Evolutionary conservation across 768 basidiomycete species (phyloP), one percentile per base, ranked within the genome.

Genomic region (Amanita thiersii): DNA sequence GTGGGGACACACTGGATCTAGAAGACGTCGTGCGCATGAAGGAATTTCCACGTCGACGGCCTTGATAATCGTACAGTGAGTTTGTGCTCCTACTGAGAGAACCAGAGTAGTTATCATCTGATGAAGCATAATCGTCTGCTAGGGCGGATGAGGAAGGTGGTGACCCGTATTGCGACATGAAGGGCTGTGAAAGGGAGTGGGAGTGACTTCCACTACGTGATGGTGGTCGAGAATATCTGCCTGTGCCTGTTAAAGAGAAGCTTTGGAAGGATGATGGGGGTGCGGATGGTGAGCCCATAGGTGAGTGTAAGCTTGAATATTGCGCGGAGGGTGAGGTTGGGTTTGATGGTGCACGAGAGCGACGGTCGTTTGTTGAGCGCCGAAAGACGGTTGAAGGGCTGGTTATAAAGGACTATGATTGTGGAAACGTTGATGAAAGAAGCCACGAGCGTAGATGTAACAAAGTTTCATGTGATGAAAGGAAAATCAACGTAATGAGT

Each of bases 321-420:
- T 61, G 52, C 21, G 53, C 56, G 18, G 60, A 54, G 3, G 80
- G 74, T 5, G 80, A 77, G 2, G 73, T 70, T 4, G 86, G 85
- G 49, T 84, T 86, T 15, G 87, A 88, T 1, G 84, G 82, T 2
- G 79, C 71, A 41, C 84, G 79, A 23, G 65, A 61, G 9, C 79
- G 77, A 35, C 70, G 75, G 39, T n/a, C n/a, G n/a, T n/a, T n/a
- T n/a, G n/a, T n/a, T n/a, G n/a, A n/a, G n/a, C n/a, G 69, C 61
- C 9, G 68, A 56, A 3, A 64, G 58, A 31, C 65, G 65, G 18
- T 63, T 61, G 55, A 68, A 81, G 73, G 63, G 40, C 52, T 68
- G 58, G 67, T 53, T 34, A 68, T 57, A 38, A 61, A 56, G 20
- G 64, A 70, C 67, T 63, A 44, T 5, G n/a, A n/a, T n/a, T n/a